Conservation (phyloP, 164 flowering plant species). For the Magnolia kwangsiensis region DNA sequence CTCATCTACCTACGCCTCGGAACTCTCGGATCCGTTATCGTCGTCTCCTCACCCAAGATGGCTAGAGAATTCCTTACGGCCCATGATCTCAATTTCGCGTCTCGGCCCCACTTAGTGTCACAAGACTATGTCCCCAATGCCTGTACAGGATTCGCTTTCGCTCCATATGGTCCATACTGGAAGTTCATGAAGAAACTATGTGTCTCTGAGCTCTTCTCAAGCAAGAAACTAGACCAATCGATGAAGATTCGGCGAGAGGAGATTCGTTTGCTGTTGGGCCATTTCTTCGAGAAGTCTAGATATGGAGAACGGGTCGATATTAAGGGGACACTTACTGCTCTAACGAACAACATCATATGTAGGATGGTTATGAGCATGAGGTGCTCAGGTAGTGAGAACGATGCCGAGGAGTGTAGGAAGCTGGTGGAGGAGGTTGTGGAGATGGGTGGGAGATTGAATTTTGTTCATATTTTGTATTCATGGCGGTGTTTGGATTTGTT, state of each 20-base stretch:
- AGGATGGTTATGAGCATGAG: constrained; percentile 37
- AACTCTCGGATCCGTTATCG: constrained; percentile 32
- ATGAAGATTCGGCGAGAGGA: constrained; percentile 28
- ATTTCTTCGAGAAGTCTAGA: constrained; percentile 16
- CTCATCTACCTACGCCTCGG: constrained; percentile 44
- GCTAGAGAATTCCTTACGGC: constrained; percentile 41
- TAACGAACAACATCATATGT: constrained; percentile 43
- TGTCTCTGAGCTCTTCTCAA: constrained; percentile 40
- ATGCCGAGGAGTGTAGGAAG: constrained; percentile 21
- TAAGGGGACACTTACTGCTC: constrained; percentile 23
- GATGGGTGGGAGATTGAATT: constrained; percentile 38
- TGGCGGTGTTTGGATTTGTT: constrained; percentile 38
- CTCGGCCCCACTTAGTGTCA: constrained; percentile 36
- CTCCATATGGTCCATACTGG: constrained; percentile 52
- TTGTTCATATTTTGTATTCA: constrained; percentile 44
- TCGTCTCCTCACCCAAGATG: constrained; percentile 34
- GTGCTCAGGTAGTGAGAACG: constrained; percentile 27
- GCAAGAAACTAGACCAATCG: constrained; percentile 22
- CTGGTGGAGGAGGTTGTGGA: constrained; percentile 32
- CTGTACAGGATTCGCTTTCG: constrained; percentile 37
- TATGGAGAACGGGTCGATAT: constrained; percentile 31
- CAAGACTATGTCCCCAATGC: constrained; percentile 4
- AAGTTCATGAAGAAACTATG: constrained; percentile 47
- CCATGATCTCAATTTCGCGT: constrained; percentile 39
- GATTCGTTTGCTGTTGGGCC: constrained; percentile 18